phyloP scores from a whole-genome alignment of 805 yeast species.

The Zygosaccharomyces kombuchaensis region DNA sequence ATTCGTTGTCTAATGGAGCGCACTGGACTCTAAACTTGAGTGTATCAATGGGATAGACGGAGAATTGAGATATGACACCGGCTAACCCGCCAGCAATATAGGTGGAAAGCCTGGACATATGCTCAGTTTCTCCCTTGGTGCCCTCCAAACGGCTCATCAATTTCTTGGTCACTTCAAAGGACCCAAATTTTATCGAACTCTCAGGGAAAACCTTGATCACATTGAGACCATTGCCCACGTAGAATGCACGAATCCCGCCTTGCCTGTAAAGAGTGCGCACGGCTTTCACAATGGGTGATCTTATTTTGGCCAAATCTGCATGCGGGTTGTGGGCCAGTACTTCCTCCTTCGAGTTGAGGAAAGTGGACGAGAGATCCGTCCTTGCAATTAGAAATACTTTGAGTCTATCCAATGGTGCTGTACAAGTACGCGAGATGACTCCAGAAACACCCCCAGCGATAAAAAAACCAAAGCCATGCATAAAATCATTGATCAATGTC shows the following conservation, averaged over 20 bases:
- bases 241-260: conserved; percentile 84
- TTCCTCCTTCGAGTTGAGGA: conserved; percentile 52
- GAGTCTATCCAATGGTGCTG: conserved; percentile 95
- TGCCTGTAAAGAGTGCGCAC: conserved; percentile 75
- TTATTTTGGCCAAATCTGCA: conserved; percentile 43
- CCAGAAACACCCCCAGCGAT: conserved; percentile 95
- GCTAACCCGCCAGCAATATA: conserved; percentile 95
- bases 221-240: conserved; percentile 93
- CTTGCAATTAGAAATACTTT: conserved; percentile 92
- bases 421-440: conserved; percentile 90
- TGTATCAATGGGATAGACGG: conserved; percentile 95
- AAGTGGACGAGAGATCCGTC: conserved; percentile 70
- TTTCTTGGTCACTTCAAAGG: conserved; percentile 83
- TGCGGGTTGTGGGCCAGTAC: conserved; percentile 41
- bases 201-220: conserved; percentile 95
- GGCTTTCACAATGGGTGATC: conserved; percentile 77
- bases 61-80: conserved; percentile 87
- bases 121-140: conserved; percentile 57
- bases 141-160: conserved; percentile 73
- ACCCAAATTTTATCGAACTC: conserved; percentile 94
- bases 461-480: conserved; percentile 85
- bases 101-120: conserved; percentile 67
- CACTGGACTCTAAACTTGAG: conserved; percentile 91
- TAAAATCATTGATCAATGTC: conserved; percentile 69
- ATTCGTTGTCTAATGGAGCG: conserved; percentile 64